Conservation (phyloP, 1,284 basidiomycete species). For the Thelephora terrestris region DNA sequence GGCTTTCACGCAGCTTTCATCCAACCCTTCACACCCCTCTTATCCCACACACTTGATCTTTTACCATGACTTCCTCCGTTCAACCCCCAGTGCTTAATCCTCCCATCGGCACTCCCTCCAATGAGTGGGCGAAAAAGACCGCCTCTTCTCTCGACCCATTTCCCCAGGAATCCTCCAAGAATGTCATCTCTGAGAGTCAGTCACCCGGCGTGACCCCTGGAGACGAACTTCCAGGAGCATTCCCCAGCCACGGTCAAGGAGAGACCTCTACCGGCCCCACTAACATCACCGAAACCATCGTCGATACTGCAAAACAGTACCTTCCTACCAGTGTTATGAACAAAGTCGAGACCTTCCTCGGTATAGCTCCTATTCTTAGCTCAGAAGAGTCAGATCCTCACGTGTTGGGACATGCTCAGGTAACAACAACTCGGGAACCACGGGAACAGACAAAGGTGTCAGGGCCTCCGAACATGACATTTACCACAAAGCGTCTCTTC, state of each 20-base stretch:
- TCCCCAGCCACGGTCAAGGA: constrained; percentile 10
- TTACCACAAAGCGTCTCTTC: constrained; percentile 18
- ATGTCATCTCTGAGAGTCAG: constrained; percentile 9
- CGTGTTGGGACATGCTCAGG: background rate
- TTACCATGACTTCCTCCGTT: constrained; percentile 15
- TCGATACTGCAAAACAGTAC: constrained; percentile 14
- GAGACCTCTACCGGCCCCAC: constrained; percentile 3
- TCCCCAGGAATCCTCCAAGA: constrained; percentile 5
- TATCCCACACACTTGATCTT: background rate
- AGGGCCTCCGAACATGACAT: constrained; percentile 18
- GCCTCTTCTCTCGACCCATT: constrained; percentile 20
- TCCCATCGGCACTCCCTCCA: constrained; percentile 18
- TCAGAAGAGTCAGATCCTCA: too few species aligned
- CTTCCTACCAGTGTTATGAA: constrained; percentile 16
- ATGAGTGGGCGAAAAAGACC: constrained; percentile 21
- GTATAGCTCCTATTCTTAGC: constrained; percentile 12
- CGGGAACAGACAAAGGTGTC: constrained; percentile 9
- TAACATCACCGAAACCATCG: constrained; percentile 14
- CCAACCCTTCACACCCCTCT: too few species aligned
- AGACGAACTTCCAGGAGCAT: constrained; percentile 19
- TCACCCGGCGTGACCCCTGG: constrained; percentile 11
- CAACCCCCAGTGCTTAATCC: constrained; percentile 17
- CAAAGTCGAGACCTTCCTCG: constrained; percentile 19
- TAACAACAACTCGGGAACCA: constrained; percentile 7
- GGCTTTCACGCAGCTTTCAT: too few species aligned